These are phyloP conservation scores for Neotropicomus parvogracilis DNA, from an alignment of 1,284 basidiomycete genomes.

Conservation along the genomic window DNA sequence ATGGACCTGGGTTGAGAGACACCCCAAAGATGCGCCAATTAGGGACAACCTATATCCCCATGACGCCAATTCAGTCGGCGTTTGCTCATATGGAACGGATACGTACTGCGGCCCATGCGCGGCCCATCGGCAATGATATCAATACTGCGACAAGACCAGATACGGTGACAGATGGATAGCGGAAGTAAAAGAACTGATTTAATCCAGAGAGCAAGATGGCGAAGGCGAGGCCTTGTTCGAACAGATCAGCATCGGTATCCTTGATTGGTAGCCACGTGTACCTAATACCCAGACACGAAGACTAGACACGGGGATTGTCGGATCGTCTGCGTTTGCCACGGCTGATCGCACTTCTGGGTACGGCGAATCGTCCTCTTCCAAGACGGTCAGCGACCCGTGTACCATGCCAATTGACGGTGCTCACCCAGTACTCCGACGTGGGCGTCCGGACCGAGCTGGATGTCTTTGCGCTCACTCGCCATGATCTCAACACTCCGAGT, in stretches of 20 bases:
- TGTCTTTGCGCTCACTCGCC: too few species aligned
- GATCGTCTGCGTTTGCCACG: slow-evolving; percentile 72
- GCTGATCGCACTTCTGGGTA: slow-evolving; percentile 36
- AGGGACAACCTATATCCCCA: slow-evolving; percentile 40
- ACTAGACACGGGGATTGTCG: slow-evolving; percentile 55
- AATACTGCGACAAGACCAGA: slow-evolving; percentile 58
- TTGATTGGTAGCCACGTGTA: neutral
- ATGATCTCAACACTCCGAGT: too few species aligned
- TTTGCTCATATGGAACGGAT: neutral
- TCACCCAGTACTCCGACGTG: slow-evolving; percentile 38
- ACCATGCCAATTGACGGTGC: neutral
- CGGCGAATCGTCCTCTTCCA: slow-evolving; percentile 52
- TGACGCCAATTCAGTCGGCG: neutral
- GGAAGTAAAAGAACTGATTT: slow-evolving; percentile 69
- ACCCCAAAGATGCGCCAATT: slow-evolving; percentile 55
- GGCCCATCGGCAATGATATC: slow-evolving; percentile 62
- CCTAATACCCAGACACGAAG: slow-evolving; percentile 68
- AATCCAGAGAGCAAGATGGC: slow-evolving; percentile 57
- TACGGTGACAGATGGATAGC: slow-evolving; percentile 55
- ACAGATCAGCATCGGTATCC: too few species aligned
- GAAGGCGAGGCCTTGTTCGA: slow-evolving; percentile 36
- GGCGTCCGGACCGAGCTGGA: slow-evolving; percentile 12
- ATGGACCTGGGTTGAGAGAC: slow-evolving; percentile 66
- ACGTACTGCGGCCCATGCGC: slow-evolving; percentile 48
- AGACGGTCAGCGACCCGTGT: too few species aligned